Evolutionary conservation across 257 asterid species (phyloP).

Genomic region (Scutellaria minor): DNA sequence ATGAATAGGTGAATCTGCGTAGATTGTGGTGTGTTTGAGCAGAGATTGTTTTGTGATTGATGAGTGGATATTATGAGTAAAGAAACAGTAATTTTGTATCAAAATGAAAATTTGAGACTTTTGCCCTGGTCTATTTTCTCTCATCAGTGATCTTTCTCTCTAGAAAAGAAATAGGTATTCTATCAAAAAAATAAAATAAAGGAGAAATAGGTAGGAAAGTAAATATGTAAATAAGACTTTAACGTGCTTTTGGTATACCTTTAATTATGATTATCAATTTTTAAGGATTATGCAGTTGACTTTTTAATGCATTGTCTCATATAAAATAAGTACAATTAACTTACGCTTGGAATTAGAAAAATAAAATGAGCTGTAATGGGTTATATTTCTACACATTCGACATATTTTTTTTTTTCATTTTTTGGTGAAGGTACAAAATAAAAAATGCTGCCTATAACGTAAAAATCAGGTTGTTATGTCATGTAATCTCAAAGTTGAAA

Average conservation of each 20-base stretch:
- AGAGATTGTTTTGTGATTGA: not conserved
- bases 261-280: slow-evolving; percentile 13
- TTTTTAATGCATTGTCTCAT: not conserved
- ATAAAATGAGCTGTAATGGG: not conserved
- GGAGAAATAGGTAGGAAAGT: slow-evolving; percentile 5
- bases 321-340: not conserved
- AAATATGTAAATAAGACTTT: slow-evolving; percentile 32
- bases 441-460: too few relatives aligned
- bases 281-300: slow-evolving; percentile 24
- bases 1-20: not conserved
- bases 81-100: too few relatives aligned
- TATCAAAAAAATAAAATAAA: not conserved
- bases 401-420: too few relatives aligned
- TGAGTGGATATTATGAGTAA: not conserved
- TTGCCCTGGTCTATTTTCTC: too few relatives aligned
- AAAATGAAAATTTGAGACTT: too few relatives aligned
- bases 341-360: not conserved
- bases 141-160: too few relatives aligned
- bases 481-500: too few relatives aligned
- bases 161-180: too few relatives aligned
- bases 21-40: not conserved
- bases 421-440: too few relatives aligned
- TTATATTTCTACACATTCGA: not conserved
- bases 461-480: too few relatives aligned
- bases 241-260: slow-evolving; percentile 25